Evolutionary conservation across 2,329 filamentous ascomycete species (phyloP).

Genomic region (Cryphonectria carpinicola): DNA sequence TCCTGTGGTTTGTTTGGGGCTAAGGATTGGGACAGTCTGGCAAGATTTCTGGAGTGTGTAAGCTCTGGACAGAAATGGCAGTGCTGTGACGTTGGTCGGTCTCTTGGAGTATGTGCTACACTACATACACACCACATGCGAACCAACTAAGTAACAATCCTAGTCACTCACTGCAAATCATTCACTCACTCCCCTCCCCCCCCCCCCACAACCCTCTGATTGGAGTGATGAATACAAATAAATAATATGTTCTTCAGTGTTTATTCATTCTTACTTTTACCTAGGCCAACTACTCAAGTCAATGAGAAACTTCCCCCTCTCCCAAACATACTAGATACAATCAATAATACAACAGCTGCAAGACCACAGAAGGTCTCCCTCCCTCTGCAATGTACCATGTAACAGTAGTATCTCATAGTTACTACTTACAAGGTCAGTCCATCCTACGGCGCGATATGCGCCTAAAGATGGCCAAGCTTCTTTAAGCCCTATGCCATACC

Average conservation of each 20-base stretch:
- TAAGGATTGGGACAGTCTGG: not conserved
- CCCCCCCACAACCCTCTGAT: no score
- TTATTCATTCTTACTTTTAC: not conserved
- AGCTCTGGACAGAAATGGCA: slow-evolving; percentile 12
- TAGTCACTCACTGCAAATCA: not conserved
- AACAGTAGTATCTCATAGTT: not conserved
- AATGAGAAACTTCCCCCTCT: not conserved
- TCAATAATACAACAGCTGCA: not conserved
- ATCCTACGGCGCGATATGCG: not conserved
- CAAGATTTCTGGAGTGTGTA: slow-evolving; percentile 7
- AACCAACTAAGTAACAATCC: not conserved
- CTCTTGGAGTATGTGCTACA: not conserved
- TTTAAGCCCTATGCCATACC: slow-evolving; percentile 5
- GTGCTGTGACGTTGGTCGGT: slow-evolving; percentile 17
- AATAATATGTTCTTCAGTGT: not conserved
- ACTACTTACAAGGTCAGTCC: not conserved
- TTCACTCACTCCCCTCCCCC: not conserved
- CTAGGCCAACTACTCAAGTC: not conserved
- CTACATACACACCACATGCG: not conserved
- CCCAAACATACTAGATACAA: not conserved
- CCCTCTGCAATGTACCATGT: not conserved
- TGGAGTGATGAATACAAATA: not conserved
- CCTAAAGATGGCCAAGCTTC: slow-evolving; percentile 1
- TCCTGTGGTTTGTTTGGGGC: not conserved
- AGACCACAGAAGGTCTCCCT: not conserved